Conservation (phyloP, 331 rosid species). For the Malus hybrid region DNA sequence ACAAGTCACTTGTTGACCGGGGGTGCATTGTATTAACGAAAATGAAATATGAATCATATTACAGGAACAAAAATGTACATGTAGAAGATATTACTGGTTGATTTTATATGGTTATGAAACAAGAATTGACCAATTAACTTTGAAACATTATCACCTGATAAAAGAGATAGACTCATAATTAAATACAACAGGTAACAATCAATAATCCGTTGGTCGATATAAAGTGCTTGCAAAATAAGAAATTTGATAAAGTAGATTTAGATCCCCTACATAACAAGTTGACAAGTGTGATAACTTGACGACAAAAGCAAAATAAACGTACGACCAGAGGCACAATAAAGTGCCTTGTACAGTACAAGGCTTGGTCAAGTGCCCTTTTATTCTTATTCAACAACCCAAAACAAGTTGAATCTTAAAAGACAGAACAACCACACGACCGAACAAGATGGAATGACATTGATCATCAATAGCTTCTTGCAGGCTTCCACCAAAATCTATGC, state of each 20-base stretch:
- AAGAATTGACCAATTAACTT: too few relatives aligned
- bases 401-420: background rate
- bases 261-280: background rate
- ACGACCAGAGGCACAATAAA: background rate
- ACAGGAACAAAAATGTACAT: too few relatives aligned
- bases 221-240: too few relatives aligned
- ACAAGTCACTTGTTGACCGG: too few relatives aligned
- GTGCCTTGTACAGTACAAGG: background rate
- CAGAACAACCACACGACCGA: background rate
- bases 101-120: too few relatives aligned
- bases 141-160: too few relatives aligned
- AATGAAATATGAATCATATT: too few relatives aligned
- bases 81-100: too few relatives aligned
- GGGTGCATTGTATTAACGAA: too few relatives aligned
- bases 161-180: too few relatives aligned
- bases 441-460: background rate
- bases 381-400: background rate
- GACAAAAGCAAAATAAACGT: background rate
- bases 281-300: background rate
- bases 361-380: background rate
- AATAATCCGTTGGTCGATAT: too few relatives aligned
- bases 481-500: background rate
- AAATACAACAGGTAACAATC: too few relatives aligned
- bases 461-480: background rate
- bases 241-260: background rate